Conservation (phyloP, 768 basidiomycete genomes). For the Russula emetica region DNA sequence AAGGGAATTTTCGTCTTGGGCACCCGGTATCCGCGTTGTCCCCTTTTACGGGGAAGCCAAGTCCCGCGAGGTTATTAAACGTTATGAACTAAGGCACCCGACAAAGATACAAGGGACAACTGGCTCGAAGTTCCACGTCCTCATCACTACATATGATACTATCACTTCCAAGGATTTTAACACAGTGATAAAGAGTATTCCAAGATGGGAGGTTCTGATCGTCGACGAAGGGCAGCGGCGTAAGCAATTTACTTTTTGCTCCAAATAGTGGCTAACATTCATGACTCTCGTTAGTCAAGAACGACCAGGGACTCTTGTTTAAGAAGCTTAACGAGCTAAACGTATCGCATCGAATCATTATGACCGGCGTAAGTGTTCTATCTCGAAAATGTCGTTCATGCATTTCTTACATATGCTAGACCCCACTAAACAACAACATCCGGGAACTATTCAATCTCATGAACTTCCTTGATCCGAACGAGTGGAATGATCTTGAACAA, state of each 20-base stretch:
- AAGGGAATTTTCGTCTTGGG: slow-evolving; percentile 87
- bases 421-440: slow-evolving; percentile 96
- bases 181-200: slow-evolving; percentile 72
- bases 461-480: slow-evolving; percentile 81
- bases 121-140: slow-evolving; percentile 75
- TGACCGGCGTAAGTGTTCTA: slow-evolving; percentile 66
- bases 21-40: slow-evolving; percentile 69
- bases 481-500: slow-evolving; percentile 71
- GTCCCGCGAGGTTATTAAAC: slow-evolving; percentile 73
- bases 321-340: slow-evolving; percentile 77
- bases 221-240: slow-evolving; percentile 91
- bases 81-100: slow-evolving; percentile 73
- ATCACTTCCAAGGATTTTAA: slow-evolving; percentile 65
- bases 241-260: slow-evolving; percentile 41
- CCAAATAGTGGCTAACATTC: slow-evolving; percentile 20
- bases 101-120: slow-evolving; percentile 39
- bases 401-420: slow-evolving; percentile 41
- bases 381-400: slow-evolving; percentile 5
- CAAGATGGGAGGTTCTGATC: slow-evolving; percentile 89
- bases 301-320: slow-evolving; percentile 73
- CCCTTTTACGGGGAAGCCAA: slow-evolving; percentile 82
- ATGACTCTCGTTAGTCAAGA: slow-evolving; percentile 60
- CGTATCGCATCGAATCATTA: slow-evolving; percentile 73
- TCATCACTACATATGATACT: slow-evolving; percentile 92
- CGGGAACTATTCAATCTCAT: slow-evolving; percentile 95